A percentile compares a stretch with the other conserved stretches of the same genome.
These are phyloP conservation scores for Linnemannia hyalina DNA, from an alignment of 192 early-diverging fungal species.

Conservation along the genomic window DNA sequence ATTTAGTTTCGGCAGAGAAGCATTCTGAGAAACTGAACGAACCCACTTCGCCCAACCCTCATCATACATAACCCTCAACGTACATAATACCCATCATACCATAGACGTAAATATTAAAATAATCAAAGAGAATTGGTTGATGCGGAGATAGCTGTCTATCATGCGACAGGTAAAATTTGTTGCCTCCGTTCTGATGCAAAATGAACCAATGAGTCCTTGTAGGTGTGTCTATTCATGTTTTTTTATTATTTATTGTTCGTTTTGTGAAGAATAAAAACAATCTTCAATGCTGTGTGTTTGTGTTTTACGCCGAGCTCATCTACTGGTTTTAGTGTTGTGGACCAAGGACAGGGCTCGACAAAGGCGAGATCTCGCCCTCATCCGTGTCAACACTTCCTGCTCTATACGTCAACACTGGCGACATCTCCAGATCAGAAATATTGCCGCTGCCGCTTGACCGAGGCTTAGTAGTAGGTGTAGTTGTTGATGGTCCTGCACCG, in stretches of 20 bases:
- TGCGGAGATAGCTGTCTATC: too few species aligned
- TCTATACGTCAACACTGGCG: not conserved
- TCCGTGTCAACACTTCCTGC: not conserved
- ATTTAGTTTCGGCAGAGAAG: not conserved
- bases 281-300: not conserved
- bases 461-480: not conserved
- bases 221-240: too few species aligned
- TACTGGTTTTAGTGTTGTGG: not conserved
- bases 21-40: not conserved
- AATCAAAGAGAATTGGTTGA: too few species aligned
- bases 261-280: not conserved
- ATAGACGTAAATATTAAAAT: too few species aligned
- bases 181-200: too few species aligned
- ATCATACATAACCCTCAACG: not conserved
- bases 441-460: not conserved
- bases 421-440: slow-evolving; percentile 2
- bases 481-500: not conserved
- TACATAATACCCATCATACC: too few species aligned
- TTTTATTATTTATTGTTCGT: too few species aligned
- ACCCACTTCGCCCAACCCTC: not conserved
- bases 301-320: too few species aligned
- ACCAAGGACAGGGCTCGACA: slow-evolving; percentile 1
- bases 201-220: too few species aligned
- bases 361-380: not conserved
- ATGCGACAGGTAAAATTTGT: too few species aligned